Evolutionary conservation across 352 stramenopile species (phyloP).

Genomic region (Blastocystis sp.): DNA sequence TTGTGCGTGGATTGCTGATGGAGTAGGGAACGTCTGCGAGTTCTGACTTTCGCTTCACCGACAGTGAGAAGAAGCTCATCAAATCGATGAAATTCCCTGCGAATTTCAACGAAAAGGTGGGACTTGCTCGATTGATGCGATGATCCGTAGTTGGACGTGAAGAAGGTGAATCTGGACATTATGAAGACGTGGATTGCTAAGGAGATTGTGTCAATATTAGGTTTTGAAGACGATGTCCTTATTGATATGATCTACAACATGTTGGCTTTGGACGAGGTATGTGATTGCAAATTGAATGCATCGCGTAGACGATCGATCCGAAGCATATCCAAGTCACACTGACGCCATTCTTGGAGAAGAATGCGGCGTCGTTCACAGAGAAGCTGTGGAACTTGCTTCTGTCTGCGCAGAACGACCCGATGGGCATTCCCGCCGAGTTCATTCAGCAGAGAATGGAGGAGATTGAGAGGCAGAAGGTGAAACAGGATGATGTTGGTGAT

Average conservation of each 20-base stretch:
- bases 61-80: slow-evolving; percentile 54
- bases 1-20: neutral
- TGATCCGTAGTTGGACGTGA: slow-evolving; percentile 28
- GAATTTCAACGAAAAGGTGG: slow-evolving; percentile 51
- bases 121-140: neutral
- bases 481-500: neutral
- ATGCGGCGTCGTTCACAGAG: slow-evolving; percentile 11
- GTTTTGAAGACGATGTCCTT: slow-evolving; percentile 53
- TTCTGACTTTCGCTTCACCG: slow-evolving; percentile 53
- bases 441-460: slow-evolving; percentile 50
- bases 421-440: slow-evolving; percentile 52
- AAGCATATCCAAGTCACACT: slow-evolving; percentile 56
- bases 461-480: slow-evolving; percentile 48
- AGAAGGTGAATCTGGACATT: slow-evolving; percentile 54
- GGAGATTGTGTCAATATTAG: slow-evolving; percentile 38
- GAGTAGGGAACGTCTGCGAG: slow-evolving; percentile 45
- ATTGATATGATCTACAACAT: slow-evolving; percentile 55
- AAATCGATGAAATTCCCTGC: slow-evolving; percentile 48
- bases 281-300: neutral
- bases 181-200: slow-evolving; percentile 56
- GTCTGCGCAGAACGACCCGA: slow-evolving; percentile 42
- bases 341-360: slow-evolving; percentile 43
- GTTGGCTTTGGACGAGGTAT: slow-evolving; percentile 42
- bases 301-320: slow-evolving; percentile 8
- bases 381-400: slow-evolving; percentile 48